Conservation (phyloP, 2,329 filamentous ascomycete species). For the Phoma sp. region DNA sequence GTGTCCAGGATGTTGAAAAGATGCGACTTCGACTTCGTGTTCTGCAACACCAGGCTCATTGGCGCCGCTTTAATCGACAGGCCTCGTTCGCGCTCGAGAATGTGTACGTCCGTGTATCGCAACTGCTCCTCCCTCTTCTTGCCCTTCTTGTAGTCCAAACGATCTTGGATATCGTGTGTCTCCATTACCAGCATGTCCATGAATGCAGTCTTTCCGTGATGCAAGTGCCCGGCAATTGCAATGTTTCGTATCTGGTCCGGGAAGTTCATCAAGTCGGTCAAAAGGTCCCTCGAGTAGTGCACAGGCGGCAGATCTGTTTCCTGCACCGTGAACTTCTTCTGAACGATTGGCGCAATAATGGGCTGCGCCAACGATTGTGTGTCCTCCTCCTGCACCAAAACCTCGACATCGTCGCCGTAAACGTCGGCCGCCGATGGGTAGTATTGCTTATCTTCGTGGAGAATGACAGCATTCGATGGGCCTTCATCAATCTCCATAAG, state of each 20-base stretch:
- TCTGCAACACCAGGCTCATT: slow-evolving; percentile 90
- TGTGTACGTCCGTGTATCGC: slow-evolving; percentile 90
- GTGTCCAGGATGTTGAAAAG: slow-evolving; percentile 95
- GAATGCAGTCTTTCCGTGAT: slow-evolving; percentile 97
- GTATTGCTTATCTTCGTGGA: slow-evolving; percentile 99
- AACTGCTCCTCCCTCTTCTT: slow-evolving; percentile 86
- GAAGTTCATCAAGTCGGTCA: slow-evolving; percentile 95
- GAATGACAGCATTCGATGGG: slow-evolving; percentile 93
- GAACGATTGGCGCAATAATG: slow-evolving; percentile 89
- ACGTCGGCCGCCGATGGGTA: slow-evolving; percentile 98
- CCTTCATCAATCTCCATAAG: slow-evolving; percentile 94
- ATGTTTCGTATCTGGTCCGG: slow-evolving; percentile 94
- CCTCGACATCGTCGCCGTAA: slow-evolving; percentile 93
- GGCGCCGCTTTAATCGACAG: slow-evolving; percentile 91
- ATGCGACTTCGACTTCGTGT: slow-evolving; percentile 91
- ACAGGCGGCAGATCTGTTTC: slow-evolving; percentile 90
- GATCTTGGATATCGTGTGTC: slow-evolving; percentile 84
- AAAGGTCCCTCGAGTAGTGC: slow-evolving; percentile 85
- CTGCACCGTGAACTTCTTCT: slow-evolving; percentile 95
- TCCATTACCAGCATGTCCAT: slow-evolving; percentile 98
- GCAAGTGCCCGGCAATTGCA: slow-evolving; percentile 87
- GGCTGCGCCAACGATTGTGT: slow-evolving; percentile 90
- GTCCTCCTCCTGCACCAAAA: slow-evolving; percentile 95
- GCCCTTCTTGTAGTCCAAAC: slow-evolving; percentile 80
- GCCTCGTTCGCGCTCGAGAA: slow-evolving; percentile 86